phyloP scores from a whole-genome alignment of 345 rosid genomes.

The Eucalyptus camaldulensis region DNA sequence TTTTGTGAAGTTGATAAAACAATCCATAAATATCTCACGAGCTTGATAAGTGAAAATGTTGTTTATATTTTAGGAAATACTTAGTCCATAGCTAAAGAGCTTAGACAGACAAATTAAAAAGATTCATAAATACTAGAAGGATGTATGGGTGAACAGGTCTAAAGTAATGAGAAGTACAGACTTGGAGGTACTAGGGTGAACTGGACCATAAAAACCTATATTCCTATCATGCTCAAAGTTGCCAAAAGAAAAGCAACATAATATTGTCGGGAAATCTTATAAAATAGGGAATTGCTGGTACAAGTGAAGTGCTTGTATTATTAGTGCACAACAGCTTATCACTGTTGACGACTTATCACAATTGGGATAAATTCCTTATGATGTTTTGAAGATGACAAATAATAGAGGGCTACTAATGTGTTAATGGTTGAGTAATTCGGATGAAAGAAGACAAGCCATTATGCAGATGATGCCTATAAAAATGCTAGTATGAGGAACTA shows the following conservation, averaged over 20 bases:
- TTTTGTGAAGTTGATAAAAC: neutral
- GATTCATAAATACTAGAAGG: neutral
- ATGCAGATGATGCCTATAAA: fast-evolving
- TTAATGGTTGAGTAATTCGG: neutral
- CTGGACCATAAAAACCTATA: too few relatives aligned
- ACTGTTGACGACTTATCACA: neutral
- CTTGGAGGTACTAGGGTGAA: neutral
- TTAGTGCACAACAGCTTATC: neutral
- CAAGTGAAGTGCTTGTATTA: neutral
- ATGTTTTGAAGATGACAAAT: neutral
- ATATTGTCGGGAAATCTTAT: too few relatives aligned
- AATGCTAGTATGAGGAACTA: too few relatives aligned
- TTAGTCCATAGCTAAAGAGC: neutral
- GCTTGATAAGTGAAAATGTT: neutral
- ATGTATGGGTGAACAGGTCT: neutral
- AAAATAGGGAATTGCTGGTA: neutral
- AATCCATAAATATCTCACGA: too few relatives aligned
- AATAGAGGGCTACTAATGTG: fast-evolving
- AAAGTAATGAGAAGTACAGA: neutral
- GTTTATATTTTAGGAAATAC: neutral
- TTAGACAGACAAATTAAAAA: neutral
- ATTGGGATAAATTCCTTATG: neutral
- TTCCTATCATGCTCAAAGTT: neutral
- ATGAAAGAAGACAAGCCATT: neutral
- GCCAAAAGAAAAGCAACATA: neutral